phyloP scores from a whole-genome alignment of 2,329 filamentous ascomycete genomes.

The Arthrobotrys pseudoclavata region DNA sequence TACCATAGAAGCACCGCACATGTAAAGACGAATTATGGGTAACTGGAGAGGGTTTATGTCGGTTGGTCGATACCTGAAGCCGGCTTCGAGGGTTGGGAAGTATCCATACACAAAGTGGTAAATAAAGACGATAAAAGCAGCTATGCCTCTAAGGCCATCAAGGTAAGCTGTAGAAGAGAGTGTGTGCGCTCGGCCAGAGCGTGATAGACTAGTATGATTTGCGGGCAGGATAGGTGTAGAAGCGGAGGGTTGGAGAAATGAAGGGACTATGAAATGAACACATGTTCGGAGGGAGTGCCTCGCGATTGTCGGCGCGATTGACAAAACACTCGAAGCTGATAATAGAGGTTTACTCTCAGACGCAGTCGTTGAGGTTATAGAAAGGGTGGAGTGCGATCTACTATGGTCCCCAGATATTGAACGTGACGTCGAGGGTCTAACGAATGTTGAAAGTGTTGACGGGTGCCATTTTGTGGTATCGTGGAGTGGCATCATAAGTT shows the following conservation, averaged over 20 bases:
- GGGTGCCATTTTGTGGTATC: slow-evolving; percentile 31
- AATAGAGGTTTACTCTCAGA: slow-evolving; percentile 22
- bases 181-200: neutral
- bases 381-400: slow-evolving; percentile 10
- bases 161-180: slow-evolving; percentile 61
- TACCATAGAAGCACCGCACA: slow-evolving; percentile 67
- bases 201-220: slow-evolving; percentile 14
- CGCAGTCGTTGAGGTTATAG: neutral
- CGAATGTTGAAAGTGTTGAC: slow-evolving; percentile 8
- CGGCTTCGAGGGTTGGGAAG: slow-evolving; percentile 62
- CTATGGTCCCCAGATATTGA: slow-evolving; percentile 1
- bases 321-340: slow-evolving; percentile 15
- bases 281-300: slow-evolving; percentile 35
- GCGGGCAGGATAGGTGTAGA: slow-evolving; percentile 16
- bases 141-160: slow-evolving; percentile 64
- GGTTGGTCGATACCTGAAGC: slow-evolving; percentile 58
- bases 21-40: slow-evolving; percentile 66
- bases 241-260: slow-evolving; percentile 39
- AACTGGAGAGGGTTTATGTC: slow-evolving; percentile 64
- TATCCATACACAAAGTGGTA: slow-evolving; percentile 62
- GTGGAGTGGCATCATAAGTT: slow-evolving; percentile 32
- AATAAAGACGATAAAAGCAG: slow-evolving; percentile 64
- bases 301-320: slow-evolving; percentile 24
- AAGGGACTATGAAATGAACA: slow-evolving; percentile 40
- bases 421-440: slow-evolving; percentile 10